Evolutionary conservation across 768 basidiomycete species (phyloP).

Genomic region (Phaeolepiota aurea): DNA sequence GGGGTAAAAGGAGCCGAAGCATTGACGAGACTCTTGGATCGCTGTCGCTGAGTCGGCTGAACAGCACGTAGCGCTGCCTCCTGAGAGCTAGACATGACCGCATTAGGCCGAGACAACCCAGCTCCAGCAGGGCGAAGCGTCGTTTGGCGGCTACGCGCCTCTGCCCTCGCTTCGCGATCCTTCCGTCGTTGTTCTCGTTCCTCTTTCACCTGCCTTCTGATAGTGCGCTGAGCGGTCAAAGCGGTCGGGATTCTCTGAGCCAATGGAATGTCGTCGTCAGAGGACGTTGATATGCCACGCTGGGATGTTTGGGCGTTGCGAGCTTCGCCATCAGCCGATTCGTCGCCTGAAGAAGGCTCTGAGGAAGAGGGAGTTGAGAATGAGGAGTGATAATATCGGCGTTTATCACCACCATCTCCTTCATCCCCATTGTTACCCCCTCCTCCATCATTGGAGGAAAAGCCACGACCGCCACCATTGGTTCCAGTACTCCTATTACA

Average conservation of each 20-base stretch:
- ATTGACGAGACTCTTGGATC: constrained; percentile 36
- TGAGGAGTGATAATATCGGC: constrained; percentile 17
- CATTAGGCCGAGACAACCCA: constrained; percentile 8
- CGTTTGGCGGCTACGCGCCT: constrained; percentile 17
- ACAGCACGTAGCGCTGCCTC: constrained; percentile 29
- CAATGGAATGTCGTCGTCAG: constrained; percentile 78
- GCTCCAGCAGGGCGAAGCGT: constrained; percentile 31
- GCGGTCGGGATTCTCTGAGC: constrained; percentile 81
- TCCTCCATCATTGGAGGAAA: not conserved
- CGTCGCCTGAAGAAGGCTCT: constrained; percentile 2
- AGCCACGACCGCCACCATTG: constrained; percentile 7
- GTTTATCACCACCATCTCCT: constrained; percentile 30
- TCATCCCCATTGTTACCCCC: constrained; percentile 22
- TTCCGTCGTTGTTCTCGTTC: constrained; percentile 53
- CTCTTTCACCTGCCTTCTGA: constrained; percentile 62
- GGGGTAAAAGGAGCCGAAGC: constrained; percentile 33
- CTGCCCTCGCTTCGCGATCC: constrained; percentile 29
- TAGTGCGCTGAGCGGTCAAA: constrained; percentile 72
- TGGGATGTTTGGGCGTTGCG: not conserved
- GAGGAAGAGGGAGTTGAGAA: constrained; percentile 18
- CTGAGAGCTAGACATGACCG: constrained; percentile 21
- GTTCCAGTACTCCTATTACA: constrained; percentile 7
- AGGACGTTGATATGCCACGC: constrained; percentile 11
- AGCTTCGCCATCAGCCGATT: constrained; percentile 7
- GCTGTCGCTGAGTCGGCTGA: constrained; percentile 22